Conservation (phyloP, 23 red algal species). For the Chondrus crispus region DNA sequence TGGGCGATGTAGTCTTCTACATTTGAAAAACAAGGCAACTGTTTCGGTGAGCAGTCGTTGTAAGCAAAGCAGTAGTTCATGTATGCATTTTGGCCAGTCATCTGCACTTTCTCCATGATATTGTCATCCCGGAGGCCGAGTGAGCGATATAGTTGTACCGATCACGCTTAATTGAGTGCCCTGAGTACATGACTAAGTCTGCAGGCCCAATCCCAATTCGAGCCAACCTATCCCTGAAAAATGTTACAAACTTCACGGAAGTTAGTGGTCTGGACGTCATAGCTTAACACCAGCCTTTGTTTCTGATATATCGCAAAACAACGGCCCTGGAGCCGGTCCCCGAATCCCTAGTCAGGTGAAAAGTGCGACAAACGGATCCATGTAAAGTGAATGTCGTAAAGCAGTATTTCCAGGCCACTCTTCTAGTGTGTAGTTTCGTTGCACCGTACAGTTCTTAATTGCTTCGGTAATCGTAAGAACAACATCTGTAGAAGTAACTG, state of each 20-base stretch:
- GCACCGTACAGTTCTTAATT: not conserved
- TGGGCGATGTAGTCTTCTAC: no score
- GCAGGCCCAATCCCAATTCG: not conserved
- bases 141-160: not conserved
- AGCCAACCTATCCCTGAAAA: not conserved
- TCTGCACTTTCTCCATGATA: not conserved
- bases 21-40: no score
- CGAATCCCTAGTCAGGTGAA: not conserved
- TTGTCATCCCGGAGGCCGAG: not conserved
- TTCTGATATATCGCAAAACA: not conserved
- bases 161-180: not conserved
- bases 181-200: not conserved
- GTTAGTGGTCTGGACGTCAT: not conserved
- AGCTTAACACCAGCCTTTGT: not conserved
- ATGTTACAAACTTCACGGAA: not conserved
- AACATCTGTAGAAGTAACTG: not conserved
- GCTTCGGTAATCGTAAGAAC: not conserved
- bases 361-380: not conserved
- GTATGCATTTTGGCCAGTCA: not conserved
- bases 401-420: not conserved
- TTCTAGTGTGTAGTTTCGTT: not conserved
- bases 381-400: not conserved
- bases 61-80: not conserved
- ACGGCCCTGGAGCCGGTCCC: not conserved
- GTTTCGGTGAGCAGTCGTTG: slow-evolving; percentile 10